Evolutionary conservation across 2,329 filamentous ascomycete species (phyloP).

Genomic region (Trichoderma asperellum): DNA sequence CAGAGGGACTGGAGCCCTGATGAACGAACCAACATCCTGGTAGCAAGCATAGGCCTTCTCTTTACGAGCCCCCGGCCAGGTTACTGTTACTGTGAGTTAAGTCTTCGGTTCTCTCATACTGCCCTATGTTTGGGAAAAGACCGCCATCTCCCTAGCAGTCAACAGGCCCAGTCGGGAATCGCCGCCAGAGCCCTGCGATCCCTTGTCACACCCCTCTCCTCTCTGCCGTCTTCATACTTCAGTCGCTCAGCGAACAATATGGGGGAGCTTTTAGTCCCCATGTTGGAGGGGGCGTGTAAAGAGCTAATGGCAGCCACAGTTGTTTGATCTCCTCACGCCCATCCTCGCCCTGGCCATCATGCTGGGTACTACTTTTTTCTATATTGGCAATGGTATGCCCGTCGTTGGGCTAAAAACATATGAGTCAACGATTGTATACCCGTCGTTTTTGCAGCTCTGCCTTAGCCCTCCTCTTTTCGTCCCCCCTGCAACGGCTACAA

Average conservation of each 20-base stretch:
- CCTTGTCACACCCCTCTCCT: constrained; percentile 5
- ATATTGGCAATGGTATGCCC: constrained; percentile 1
- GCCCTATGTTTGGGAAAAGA: background rate
- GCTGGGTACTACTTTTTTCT: background rate
- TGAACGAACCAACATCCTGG: constrained; percentile 22
- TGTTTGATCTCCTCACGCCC: constrained; percentile 4
- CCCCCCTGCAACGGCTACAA: background rate
- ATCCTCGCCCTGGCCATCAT: background rate
- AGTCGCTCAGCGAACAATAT: constrained; percentile 19
- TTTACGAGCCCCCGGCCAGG: constrained; percentile 9
- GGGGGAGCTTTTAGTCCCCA: constrained; percentile 16
- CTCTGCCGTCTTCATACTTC: constrained; percentile 7
- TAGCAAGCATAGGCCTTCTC: constrained; percentile 2
- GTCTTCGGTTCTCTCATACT: background rate
- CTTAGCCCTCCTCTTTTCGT: background rate
- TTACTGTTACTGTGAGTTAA: background rate
- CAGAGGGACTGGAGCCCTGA: constrained; percentile 4
- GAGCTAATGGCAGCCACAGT: background rate
- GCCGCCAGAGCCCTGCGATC: background rate
- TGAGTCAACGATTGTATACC: background rate
- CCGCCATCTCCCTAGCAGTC: background rate
- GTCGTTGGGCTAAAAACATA: background rate
- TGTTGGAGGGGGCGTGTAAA: constrained; percentile 15
- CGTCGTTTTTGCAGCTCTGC: background rate
- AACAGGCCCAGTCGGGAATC: background rate